Base-by-base conservation (phyloP, 768 basidiomycete genomes). In the Scleroderma citrinum region DNA sequence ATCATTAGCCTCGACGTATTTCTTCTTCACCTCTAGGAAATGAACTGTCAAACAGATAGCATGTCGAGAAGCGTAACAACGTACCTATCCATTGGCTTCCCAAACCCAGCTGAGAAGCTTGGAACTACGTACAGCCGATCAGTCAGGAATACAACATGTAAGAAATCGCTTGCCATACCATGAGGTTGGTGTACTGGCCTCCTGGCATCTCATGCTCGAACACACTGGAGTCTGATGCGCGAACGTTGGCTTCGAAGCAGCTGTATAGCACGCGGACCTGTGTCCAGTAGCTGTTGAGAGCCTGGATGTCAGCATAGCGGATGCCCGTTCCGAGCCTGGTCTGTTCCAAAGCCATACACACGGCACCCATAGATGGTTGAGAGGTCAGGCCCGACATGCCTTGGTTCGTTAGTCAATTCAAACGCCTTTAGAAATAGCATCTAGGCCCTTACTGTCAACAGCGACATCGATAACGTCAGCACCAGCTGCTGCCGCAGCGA, bases 131-230 rank as follows among this genome's bases (percentile, higher is more conserved):
- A 58, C 44, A 55, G 48, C 20, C 13, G 38, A 51, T 60, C 54
- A 65, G 54, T 47, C 46, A 44, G 52, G 34, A 41, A 51, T 39
- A 36, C 31, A n/a, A 48, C 53, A 34, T 16, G 29, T 13, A 51
- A 52, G 43, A 32, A 41, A 50, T 34, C 47, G 52, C 31, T 24
- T 38, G n/a, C 58, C 78, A 44, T 64, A 92, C 90, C 90, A 92
- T 92, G 57, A 92, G 72, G 68, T 92, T 92, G 29, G 91, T 92
- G 67, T 92, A 92, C 66, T 92, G 92, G 39, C 94, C 95, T 65
- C 94, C 96, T 47, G 95, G 95, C 96, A 99, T 98, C 71, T 96
- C 94, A 70, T 97, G 95, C 63, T 93, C 93, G 67, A 97, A 99
- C 46, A 98, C 94, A 70, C 91, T 92, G 42, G 94, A 96, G 66